Evolutionary conservation across 2,329 filamentous ascomycete genomes (phyloP).

Genomic region (Ascochyta pisi): DNA sequence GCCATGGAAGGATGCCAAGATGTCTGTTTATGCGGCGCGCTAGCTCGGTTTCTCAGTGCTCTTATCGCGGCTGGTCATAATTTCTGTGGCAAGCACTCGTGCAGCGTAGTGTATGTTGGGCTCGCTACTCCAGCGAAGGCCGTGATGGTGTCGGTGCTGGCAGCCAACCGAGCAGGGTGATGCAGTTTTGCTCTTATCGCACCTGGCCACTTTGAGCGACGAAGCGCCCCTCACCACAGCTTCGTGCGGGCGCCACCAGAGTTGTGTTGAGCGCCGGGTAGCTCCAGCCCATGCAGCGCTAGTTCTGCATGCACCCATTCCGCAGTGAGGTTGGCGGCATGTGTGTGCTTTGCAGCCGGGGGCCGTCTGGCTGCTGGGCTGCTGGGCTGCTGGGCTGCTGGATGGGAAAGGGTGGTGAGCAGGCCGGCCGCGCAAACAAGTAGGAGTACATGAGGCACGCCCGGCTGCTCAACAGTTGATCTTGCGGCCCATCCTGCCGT

Average conservation of each 20-base stretch:
- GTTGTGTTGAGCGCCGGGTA: constrained; percentile 17
- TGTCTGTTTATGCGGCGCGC: neutral
- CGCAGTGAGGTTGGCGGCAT: constrained; percentile 6
- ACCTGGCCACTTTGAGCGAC: neutral
- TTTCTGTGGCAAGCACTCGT: constrained; percentile 8
- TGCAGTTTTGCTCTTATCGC: constrained; percentile 3
- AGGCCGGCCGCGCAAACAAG: neutral
- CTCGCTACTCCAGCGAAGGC: neutral
- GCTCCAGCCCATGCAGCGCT: constrained; percentile 9
- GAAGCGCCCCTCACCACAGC: neutral
- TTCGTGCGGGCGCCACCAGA: constrained; percentile 10
- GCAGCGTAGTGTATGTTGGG: neutral
- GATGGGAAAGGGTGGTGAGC: constrained; percentile 7
- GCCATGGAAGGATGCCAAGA: too few species aligned
- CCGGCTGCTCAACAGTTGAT: constrained; percentile 10
- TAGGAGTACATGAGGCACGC: constrained; percentile 5
- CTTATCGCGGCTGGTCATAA: constrained; percentile 19
- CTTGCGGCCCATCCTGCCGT: neutral
- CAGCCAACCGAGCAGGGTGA: neutral
- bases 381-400: neutral
- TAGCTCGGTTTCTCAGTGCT: constrained; percentile 1
- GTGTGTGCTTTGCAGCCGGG: constrained; percentile 2
- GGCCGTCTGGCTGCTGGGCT: neutral
- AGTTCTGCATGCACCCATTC: constrained; percentile 12
- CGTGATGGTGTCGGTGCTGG: neutral